phyloP scores from a whole-genome alignment of 2,329 filamentous ascomycete species.

The Venturia effusa region DNA sequence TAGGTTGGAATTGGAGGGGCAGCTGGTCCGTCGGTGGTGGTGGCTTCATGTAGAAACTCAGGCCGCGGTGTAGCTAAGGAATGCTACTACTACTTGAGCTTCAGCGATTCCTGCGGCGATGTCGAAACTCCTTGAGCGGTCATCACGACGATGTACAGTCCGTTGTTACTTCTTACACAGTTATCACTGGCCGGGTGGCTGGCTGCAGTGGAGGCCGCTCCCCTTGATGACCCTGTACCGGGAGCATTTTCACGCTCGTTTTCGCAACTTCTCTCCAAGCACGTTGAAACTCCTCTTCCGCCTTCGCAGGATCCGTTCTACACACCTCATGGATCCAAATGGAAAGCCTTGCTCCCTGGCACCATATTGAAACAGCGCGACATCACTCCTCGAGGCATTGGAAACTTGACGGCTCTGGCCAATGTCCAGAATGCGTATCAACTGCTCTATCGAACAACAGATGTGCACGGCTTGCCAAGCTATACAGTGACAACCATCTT shows the following conservation, averaged over 20 bases:
- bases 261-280: not conserved
- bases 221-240: not conserved
- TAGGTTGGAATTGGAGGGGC: not conserved
- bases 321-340: not conserved
- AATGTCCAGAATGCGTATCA: conserved; percentile 3
- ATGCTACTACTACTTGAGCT: not conserved
- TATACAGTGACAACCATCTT: conserved; percentile 6
- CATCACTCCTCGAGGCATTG: not conserved
- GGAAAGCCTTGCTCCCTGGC: not conserved
- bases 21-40: not conserved
- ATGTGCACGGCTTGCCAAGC: not conserved
- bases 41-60: not conserved
- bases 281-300: not conserved
- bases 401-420: not conserved
- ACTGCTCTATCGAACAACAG: conserved; percentile 8
- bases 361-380: not conserved
- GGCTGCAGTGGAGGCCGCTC: not conserved
- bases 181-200: not conserved
- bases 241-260: not conserved
- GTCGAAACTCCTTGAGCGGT: not conserved
- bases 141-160: not conserved
- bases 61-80: not conserved
- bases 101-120: not conserved
- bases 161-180: not conserved
- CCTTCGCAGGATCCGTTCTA: conserved; percentile 2